These are phyloP conservation scores for Nakazawaea ishiwadae DNA, from an alignment of 805 yeast species.

Conservation along the genomic window DNA sequence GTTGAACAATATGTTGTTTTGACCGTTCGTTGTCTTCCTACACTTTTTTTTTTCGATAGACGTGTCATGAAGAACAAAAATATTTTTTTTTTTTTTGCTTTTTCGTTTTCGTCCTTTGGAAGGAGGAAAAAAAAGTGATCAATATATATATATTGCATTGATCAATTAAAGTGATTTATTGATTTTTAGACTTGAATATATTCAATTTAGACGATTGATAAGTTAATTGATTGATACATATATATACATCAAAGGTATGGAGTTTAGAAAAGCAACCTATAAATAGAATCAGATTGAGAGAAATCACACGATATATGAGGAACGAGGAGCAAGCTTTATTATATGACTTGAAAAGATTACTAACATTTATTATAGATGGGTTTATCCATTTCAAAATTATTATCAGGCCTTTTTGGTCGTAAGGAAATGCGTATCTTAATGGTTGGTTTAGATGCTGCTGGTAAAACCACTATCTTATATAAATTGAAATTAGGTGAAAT, in stretches of 20 bases:
- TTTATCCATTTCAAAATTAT: slow-evolving; percentile 88
- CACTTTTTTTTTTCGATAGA: slow-evolving; percentile 9
- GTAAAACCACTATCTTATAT: slow-evolving; percentile 95
- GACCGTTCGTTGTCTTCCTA: neutral
- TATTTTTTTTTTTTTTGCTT: slow-evolving; percentile 5
- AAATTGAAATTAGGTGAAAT: slow-evolving; percentile 94
- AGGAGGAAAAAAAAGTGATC: no score
- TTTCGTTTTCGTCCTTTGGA: neutral
- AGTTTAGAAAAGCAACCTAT: no score
- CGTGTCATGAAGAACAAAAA: slow-evolving; percentile 13
- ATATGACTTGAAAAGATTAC: no score
- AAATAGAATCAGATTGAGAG: no score
- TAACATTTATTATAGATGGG: slow-evolving; percentile 58
- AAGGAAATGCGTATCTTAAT: slow-evolving; percentile 97
- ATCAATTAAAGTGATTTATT: neutral
- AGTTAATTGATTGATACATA: neutral
- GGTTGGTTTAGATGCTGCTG: slow-evolving; percentile 99
- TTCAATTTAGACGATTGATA: neutral
- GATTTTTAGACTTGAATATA: neutral
- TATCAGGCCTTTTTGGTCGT: slow-evolving; percentile 93
- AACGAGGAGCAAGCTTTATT: no score
- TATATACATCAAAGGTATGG: neutral
- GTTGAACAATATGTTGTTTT: no score
- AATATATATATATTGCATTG: no score
- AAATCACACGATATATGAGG: neutral